phyloP scores from a whole-genome alignment of 2,329 filamentous ascomycete genomes.

The Pyrenophora seminiperda region DNA sequence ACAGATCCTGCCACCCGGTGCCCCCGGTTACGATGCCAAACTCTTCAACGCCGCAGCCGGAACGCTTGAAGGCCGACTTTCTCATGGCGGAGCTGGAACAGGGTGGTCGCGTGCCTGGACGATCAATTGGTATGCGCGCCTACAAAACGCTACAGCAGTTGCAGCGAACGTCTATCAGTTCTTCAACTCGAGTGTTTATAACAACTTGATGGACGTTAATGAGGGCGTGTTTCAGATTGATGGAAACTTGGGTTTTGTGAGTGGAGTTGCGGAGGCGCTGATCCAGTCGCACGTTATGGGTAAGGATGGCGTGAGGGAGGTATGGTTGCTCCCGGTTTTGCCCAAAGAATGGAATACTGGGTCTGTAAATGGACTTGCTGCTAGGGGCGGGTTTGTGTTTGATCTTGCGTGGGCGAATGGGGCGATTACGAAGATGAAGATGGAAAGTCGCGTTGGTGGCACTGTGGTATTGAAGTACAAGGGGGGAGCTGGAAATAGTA shows the following conservation, averaged over 20 bases:
- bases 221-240: constrained; percentile 35
- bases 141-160: constrained; percentile 43
- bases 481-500: background rate
- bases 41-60: constrained; percentile 39
- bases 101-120: constrained; percentile 61
- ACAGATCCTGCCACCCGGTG: constrained; percentile 45
- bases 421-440: constrained; percentile 24
- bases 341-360: constrained; percentile 19
- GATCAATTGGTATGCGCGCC: constrained; percentile 56
- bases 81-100: constrained; percentile 49
- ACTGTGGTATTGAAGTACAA: constrained; percentile 4
- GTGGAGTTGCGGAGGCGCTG: constrained; percentile 55
- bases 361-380: constrained; percentile 20
- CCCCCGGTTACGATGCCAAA: constrained; percentile 24
- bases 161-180: constrained; percentile 42
- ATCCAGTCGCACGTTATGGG: constrained; percentile 42
- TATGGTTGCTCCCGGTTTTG: constrained; percentile 15
- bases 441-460: constrained; percentile 14
- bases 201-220: constrained; percentile 16
- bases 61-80: constrained; percentile 40
- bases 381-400: constrained; percentile 24
- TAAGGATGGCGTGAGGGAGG: constrained; percentile 6
- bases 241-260: constrained; percentile 57
- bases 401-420: constrained; percentile 23
- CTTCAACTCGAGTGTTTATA: constrained; percentile 13